Conservation (phyloP, 768 basidiomycete species). For the Lactarius deliciosus region DNA sequence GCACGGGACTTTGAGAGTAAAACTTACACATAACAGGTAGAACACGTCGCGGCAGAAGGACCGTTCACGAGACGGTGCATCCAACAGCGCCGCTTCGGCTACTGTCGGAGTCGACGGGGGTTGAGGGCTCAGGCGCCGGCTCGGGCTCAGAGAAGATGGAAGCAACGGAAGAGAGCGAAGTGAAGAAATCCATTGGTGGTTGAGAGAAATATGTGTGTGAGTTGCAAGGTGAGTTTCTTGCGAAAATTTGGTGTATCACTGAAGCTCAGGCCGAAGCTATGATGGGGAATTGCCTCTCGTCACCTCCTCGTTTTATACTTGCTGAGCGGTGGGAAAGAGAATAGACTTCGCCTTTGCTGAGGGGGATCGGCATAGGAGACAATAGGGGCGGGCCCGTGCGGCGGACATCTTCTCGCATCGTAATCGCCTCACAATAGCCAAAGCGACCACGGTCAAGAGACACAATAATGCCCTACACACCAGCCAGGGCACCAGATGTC, state of each 20-base stretch:
- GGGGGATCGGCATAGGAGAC: background rate
- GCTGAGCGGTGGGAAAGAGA: background rate
- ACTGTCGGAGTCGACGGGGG: slow-evolving; percentile 7
- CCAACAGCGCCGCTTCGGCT: too few species aligned
- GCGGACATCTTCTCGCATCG: too few species aligned
- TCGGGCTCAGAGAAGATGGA: slow-evolving; percentile 6
- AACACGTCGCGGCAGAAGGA: background rate
- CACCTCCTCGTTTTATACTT: background rate
- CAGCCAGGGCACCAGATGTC: background rate
- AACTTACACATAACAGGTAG: background rate
- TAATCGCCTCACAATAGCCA: background rate
- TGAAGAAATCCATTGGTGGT: slow-evolving; percentile 5
- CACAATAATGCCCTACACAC: background rate
- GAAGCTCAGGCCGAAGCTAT: background rate
- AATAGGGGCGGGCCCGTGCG: background rate
- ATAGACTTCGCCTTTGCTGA: background rate
- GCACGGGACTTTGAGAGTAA: background rate
- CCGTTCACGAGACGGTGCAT: slow-evolving; percentile 1
- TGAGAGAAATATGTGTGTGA: background rate
- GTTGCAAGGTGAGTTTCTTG: too few species aligned
- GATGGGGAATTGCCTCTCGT: background rate
- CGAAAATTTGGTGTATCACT: too few species aligned
- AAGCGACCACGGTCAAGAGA: background rate
- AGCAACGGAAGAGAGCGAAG: background rate
- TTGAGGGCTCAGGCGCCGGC: background rate